phyloP scores from a whole-genome alignment of 352 stramenopile genomes.

The Globisporangium paddicum region DNA sequence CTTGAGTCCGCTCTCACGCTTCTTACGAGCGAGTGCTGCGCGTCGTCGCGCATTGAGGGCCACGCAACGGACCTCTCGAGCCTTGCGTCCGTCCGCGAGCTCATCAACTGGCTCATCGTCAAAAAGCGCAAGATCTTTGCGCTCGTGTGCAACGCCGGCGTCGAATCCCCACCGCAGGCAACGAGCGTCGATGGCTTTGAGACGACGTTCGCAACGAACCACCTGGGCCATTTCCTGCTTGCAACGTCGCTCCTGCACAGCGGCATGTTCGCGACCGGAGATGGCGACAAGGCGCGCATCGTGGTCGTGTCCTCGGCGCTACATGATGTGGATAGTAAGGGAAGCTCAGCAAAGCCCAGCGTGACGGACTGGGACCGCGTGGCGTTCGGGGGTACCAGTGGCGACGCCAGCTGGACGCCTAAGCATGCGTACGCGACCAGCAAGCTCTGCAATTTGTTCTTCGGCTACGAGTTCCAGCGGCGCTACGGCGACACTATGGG shows the following conservation, averaged over 20 bases:
- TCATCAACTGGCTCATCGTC: slow-evolving; percentile 20
- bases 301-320: slow-evolving; percentile 31
- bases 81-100: slow-evolving; percentile 20
- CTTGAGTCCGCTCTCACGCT: slow-evolving; percentile 18
- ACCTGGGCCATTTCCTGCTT: slow-evolving; percentile 37
- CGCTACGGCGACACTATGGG: slow-evolving; percentile 18
- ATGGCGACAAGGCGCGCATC: slow-evolving; percentile 13
- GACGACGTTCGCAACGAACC: slow-evolving; percentile 37
- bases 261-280: slow-evolving; percentile 15
- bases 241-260: slow-evolving; percentile 21
- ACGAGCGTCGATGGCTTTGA: slow-evolving; percentile 28
- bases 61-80: slow-evolving; percentile 19
- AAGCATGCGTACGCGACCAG: slow-evolving; percentile 26
- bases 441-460: slow-evolving; percentile 45
- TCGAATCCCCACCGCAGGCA: slow-evolving; percentile 19
- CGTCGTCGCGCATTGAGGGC: slow-evolving; percentile 12
- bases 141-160: slow-evolving; percentile 32
- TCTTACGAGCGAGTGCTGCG: slow-evolving; percentile 10
- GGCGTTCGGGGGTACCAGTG: slow-evolving; percentile 15
- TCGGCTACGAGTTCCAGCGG: slow-evolving; percentile 33
- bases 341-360: slow-evolving; percentile 11
- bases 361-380: slow-evolving; percentile 31
- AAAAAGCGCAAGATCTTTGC: slow-evolving; percentile 23
- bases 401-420: slow-evolving; percentile 6
- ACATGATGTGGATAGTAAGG: slow-evolving; percentile 17